Base-by-base conservation (phyloP, 2,329 filamentous ascomycete genomes). In the Aspergillus fumigatus region DNA sequence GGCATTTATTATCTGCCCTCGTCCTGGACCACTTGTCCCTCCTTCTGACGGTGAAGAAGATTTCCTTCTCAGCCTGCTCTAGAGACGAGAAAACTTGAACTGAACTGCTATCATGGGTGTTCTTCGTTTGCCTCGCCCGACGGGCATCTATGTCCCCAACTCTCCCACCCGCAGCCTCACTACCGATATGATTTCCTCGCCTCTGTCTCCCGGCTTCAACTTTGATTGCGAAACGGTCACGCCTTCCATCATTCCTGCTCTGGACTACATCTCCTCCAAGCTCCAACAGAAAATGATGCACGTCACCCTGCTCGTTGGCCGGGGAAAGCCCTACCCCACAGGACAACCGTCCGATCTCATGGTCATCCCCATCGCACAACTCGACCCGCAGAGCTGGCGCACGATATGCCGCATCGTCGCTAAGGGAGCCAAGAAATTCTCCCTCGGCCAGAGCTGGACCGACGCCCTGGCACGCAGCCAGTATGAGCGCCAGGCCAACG, bases 211-310 rank as follows among this genome's bases (percentile, higher is more conserved):
- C 0, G 67, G 68, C 51, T 72, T 74, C 57, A 69, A 65, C 51
- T 73, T 73, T 45, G 72, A 74, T 53, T 68, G 73, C 5, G 72
- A 75, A 38, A 70, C 68, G 2, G 61, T 75, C 3, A 67, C 69
- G 5, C 67, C 71, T 0, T 72, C 71, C 5, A 65, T 73, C 27
- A 57, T 74, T n/a, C 71, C 73, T 1, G 74, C 73, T 8, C 62
- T 77, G 9, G 73, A 75, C 51, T 76, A 76, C 53, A 72, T 77
- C 35, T 76, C 74, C 25, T 64, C 61, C 54, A 77, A 75, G 53
- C 66, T 77, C 0, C 70, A 74, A 51, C 69, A 74, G 56, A 70
- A 67, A 54, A 68, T 67, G 51, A 67, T 75, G 61, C 74, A 77
- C 45, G 65, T 75, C 56, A 75, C 73, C 1, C 64, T 77, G 14